These are phyloP conservation scores for Lactarius vividus DNA, from an alignment of 768 basidiomycete genomes.

Conservation along the genomic window DNA sequence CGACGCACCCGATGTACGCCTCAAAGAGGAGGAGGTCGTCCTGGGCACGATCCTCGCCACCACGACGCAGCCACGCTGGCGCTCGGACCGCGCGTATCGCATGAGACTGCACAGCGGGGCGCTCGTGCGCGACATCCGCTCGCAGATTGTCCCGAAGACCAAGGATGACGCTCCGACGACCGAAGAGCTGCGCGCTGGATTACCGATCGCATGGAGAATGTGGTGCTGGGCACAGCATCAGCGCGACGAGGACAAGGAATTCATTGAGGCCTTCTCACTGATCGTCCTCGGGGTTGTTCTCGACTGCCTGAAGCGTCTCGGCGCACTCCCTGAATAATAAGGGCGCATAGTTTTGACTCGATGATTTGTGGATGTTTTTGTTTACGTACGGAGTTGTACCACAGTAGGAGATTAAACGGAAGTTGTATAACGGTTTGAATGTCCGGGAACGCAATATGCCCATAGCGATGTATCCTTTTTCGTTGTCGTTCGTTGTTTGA, in stretches of 20 bases:
- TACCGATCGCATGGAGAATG: conserved; percentile 60
- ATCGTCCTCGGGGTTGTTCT: conserved; percentile 46
- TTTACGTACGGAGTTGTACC: too few relatives aligned
- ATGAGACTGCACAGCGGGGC: conserved; percentile 58
- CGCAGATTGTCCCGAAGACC: conserved; percentile 31
- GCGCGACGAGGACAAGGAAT: conserved; percentile 27
- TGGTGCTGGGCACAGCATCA: conserved; percentile 56
- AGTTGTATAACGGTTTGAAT: too few relatives aligned
- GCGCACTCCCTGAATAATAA: background rate
- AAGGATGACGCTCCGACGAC: background rate
- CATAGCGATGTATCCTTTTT: too few relatives aligned
- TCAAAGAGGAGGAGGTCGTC: conserved; percentile 73
- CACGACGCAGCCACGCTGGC: conserved; percentile 59
- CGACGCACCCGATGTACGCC: conserved; percentile 48
- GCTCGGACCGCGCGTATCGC: conserved; percentile 54
- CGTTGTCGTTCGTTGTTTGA: too few relatives aligned
- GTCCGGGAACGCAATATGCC: too few relatives aligned
- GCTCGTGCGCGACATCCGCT: conserved; percentile 51
- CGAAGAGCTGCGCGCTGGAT: conserved; percentile 35
- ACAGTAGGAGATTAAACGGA: too few relatives aligned
- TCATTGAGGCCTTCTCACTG: conserved; percentile 61
- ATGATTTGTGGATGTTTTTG: background rate
- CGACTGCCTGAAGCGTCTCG: conserved; percentile 5
- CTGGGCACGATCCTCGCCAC: conserved; percentile 71
- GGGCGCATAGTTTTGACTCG: background rate